A percentile compares a stretch with the other conserved stretches of the same genome.
These are phyloP conservation scores for Aureobasidium sp. DNA, from an alignment of 2,329 filamentous ascomycete species.

Conservation along the genomic window DNA sequence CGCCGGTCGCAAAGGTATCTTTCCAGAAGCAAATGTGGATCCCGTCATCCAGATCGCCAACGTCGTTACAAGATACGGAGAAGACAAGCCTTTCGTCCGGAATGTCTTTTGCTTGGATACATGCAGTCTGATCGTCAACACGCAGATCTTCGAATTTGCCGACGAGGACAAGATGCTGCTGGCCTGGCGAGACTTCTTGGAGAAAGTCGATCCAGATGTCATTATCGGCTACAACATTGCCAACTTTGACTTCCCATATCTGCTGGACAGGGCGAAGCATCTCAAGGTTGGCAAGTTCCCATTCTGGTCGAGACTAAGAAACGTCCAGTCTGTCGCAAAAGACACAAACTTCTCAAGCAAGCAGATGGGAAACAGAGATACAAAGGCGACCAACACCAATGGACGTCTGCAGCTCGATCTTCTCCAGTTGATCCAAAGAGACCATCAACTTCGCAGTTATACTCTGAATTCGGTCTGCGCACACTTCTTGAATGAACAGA, in stretches of 20 bases:
- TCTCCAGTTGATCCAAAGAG: constrained; percentile 88
- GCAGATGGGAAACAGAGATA: constrained; percentile 95
- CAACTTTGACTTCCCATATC: constrained; percentile 97
- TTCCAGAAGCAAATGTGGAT: constrained; percentile 85
- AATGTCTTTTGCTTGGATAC: constrained; percentile 95
- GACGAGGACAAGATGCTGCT: constrained; percentile 85
- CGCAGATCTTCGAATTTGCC: constrained; percentile 77
- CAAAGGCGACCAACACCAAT: constrained; percentile 89
- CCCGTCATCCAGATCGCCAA: constrained; percentile 98
- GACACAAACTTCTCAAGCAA: constrained; percentile 91
- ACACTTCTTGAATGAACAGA: constrained; percentile 92
- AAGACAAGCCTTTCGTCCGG: constrained; percentile 88
- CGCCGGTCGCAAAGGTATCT: constrained; percentile 93
- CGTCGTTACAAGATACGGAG: constrained; percentile 87
- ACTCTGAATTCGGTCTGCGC: constrained; percentile 94
- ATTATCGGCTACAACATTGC: constrained; percentile 98
- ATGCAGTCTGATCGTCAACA: constrained; percentile 90
- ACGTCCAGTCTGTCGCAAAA: constrained; percentile 62
- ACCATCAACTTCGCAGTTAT: constrained; percentile 92
- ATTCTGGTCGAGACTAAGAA: constrained; percentile 76
- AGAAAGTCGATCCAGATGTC: constrained; percentile 88
- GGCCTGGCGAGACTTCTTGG: constrained; percentile 82
- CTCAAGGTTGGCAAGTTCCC: constrained; percentile 75
- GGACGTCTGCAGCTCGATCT: constrained; percentile 88
- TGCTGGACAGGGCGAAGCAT: constrained; percentile 79